Base-by-base conservation (phyloP, 1,139 yeast genomes). In the Geotrichum klebahnii region DNA sequence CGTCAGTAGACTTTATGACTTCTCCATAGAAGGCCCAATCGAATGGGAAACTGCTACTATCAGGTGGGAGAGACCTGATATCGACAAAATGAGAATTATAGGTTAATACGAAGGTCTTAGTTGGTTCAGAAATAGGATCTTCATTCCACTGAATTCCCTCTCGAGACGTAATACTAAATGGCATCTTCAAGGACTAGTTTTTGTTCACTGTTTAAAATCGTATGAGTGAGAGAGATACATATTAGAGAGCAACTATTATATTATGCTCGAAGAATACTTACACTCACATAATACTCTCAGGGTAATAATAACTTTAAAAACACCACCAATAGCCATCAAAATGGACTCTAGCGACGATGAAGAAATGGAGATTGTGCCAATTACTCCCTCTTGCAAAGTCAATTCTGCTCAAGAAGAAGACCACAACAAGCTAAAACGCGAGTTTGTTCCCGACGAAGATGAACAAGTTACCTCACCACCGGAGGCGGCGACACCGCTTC, bases 91-190 rank as follows among this genome's bases (percentile, higher is more conserved):
- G 71, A 12, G 69, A 69, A 2, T 62, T 58, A 1, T 80, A 70
- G 1, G 76, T 71, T n/a, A 78, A 57, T 3, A 79, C 84, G 59
- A 79, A 59, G 0, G 85, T 80, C 48, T 67, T 64, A 10, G 85
- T 75, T 41, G 66, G 64, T 55, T 81, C 85, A 3, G 59, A 59
- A 1, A 77, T 67, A 3, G 58, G 65, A 2, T 63, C 67, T 0
- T 78, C 75, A 19, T 71, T 72, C 83, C 84, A 79, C 64, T 77
- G 79, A 31, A 79, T 70, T 2, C 78, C 73, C 10, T 77, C 62
- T 59, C 82, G 64, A 5, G 75, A 70, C 1, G 79, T 73, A 23
- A 77, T 41, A 23, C 62, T 56, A 56, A 58, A 31, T 53, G 43
- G 2, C 40, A 58, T 44, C 38, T 41, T 33, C 29, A 16, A 29